Conservation (phyloP, 306 rosid genomes). For the Canavalia ensiformis region DNA sequence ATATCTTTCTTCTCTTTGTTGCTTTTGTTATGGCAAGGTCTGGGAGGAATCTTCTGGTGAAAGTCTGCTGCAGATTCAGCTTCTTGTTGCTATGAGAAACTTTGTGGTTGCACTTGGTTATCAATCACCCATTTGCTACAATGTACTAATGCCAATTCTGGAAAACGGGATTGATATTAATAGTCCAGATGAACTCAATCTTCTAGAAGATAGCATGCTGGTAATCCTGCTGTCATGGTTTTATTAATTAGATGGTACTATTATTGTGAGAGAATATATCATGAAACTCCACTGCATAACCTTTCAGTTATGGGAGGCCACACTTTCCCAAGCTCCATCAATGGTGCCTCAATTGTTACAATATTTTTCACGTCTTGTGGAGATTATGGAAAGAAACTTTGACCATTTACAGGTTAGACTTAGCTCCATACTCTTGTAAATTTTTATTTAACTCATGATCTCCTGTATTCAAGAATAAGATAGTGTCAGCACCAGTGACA, state of each 20-base stretch:
- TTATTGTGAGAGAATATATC: slow-evolving; percentile 29
- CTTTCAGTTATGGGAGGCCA: slow-evolving; percentile 96
- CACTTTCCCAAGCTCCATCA: slow-evolving; percentile 94
- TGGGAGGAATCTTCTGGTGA: slow-evolving; percentile 98
- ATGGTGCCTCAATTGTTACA: slow-evolving; percentile 86
- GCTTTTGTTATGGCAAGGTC: slow-evolving; percentile 60
- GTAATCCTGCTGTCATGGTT: slow-evolving; percentile 59
- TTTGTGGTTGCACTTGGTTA: slow-evolving; percentile 91
- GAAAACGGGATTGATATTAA: slow-evolving; percentile 87
- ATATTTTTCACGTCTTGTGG: slow-evolving; percentile 81
- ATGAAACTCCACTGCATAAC: slow-evolving; percentile 50
- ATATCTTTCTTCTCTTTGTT: slow-evolving; percentile 36
- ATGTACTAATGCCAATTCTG: slow-evolving; percentile 82
- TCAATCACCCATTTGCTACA: slow-evolving; percentile 88
- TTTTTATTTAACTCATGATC: slow-evolving; percentile 24
- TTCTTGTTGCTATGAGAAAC: slow-evolving; percentile 89
- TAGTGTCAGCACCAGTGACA: slow-evolving; percentile 4
- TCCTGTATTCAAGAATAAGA: slow-evolving; percentile 26
- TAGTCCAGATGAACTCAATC: slow-evolving; percentile 89
- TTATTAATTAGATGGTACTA: slow-evolving; percentile 19
- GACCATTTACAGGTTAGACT: slow-evolving; percentile 91
- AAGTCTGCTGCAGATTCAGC: slow-evolving; percentile 95
- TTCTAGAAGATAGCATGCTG: slow-evolving; percentile 98
- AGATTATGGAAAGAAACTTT: slow-evolving; percentile 88
- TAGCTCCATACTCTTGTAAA: slow-evolving; percentile 35